Evolutionary conservation across 2,329 filamentous ascomycete species (phyloP), one percentile per base, ranked within the genome.

Genomic region (Cladosporium cucumerinum): DNA sequence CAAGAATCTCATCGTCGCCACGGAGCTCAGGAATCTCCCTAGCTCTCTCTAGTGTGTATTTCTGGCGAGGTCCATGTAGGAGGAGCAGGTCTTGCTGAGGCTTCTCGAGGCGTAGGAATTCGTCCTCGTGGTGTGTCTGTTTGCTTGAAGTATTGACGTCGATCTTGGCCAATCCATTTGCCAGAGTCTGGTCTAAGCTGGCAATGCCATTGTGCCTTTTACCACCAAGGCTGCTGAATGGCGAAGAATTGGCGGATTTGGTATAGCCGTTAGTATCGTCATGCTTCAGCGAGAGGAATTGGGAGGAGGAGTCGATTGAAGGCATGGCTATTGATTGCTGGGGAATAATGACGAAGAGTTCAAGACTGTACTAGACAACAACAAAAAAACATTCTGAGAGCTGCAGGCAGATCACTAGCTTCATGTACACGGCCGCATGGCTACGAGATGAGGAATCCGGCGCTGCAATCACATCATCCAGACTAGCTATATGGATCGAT

Each of bases 1-100:
- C 83, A 5, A 91, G 77, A 5, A 91, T 76, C 70, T 91, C 86
- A 51, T 78, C 78, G 59, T 80, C 75, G 36, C 72, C 69, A 39
- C 70, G 70, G 3, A 76, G 69, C 55, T 73, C 71, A 11, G 73
- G 74, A 23, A 75, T 73, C 6, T 70, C 70, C 54, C 68, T 69
- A 21, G 69, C 69, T 39, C 68, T 68, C 66, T 74, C 72, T 3
- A 76, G 70, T 30, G 71, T 72, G 68, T 75, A 75, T 65, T 75
- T 75, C 66, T 75, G 73, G 14, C 74, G 67, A 28, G 73, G 74
- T 10, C 74, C 74, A 54, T 76, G 74, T 8, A 76, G 71, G 30
- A 75, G 72, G 12, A 76, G 72, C 7, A 75, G 59, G 65, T 75
- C 73, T 70, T 76, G 74, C 57, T 75, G 72, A 10, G 73, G 73